Conservation (phyloP, 2,329 filamentous ascomycete species). For the Elsinoe necatrix region DNA sequence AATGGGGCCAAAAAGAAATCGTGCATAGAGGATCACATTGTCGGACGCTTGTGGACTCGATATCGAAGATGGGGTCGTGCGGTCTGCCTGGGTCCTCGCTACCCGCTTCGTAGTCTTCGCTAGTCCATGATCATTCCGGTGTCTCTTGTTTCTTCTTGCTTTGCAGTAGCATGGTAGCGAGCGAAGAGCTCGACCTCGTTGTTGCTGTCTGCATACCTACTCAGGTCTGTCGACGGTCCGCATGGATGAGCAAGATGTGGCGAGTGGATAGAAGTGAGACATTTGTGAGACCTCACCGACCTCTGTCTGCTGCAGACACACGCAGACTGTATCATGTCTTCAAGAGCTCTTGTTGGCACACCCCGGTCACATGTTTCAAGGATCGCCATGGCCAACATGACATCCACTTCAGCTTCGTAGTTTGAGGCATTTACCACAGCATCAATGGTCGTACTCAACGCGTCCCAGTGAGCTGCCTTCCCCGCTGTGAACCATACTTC, state of each 20-base stretch:
- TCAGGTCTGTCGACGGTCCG: background rate
- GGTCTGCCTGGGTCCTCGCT: background rate
- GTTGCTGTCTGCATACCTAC: background rate
- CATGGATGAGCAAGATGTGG: background rate
- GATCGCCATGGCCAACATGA: background rate
- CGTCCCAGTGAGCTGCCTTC: background rate
- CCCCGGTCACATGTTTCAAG: background rate
- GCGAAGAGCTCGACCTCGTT: background rate
- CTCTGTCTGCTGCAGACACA: conserved; percentile 6
- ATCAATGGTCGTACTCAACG: background rate
- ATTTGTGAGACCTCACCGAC: background rate
- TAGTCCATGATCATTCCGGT: background rate
- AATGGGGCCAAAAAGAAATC: background rate
- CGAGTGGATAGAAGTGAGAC: background rate
- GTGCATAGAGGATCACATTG: background rate
- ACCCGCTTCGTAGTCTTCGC: background rate
- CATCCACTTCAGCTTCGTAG: background rate
- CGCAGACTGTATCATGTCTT: background rate
- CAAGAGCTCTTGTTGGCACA: conserved; percentile 5
- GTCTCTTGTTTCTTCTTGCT: background rate
- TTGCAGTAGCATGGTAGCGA: background rate
- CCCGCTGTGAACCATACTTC: conserved; percentile 3
- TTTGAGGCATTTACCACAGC: background rate
- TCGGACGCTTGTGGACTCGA: background rate
- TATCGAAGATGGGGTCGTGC: background rate